phyloP scores from a whole-genome alignment of 306 rosid genomes.

The Quillaja saponaria region DNA sequence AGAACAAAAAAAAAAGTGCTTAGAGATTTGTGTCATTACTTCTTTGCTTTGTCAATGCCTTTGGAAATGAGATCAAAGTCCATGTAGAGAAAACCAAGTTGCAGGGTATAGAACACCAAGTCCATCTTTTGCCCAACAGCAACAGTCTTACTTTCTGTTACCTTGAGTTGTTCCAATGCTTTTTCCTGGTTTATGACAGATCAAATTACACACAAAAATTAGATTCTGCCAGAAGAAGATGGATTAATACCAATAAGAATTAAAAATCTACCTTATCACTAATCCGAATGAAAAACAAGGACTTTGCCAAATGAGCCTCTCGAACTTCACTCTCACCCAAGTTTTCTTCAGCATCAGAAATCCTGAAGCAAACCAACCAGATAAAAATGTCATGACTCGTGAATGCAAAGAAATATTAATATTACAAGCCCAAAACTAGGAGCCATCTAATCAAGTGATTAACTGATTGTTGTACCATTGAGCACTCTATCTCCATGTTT shows the following conservation, averaged over 20 bases:
- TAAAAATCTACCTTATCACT: conserved; percentile 75
- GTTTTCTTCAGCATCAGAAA: conserved; percentile 97
- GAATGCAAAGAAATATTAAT: background rate
- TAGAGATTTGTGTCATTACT: conserved; percentile 32
- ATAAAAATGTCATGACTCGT: conserved; percentile 13
- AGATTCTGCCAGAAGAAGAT: conserved; percentile 16
- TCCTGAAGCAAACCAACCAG: conserved; percentile 52
- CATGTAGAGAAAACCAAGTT: conserved; percentile 93
- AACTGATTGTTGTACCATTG: background rate
- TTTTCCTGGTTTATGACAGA: conserved; percentile 56
- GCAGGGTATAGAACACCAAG: conserved; percentile 81
- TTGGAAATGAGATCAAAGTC: conserved; percentile 94
- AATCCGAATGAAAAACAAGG: conserved; percentile 80
- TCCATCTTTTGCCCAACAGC: conserved; percentile 99
- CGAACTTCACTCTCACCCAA: conserved; percentile 99
- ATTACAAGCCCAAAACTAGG: background rate
- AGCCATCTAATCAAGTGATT: conserved; percentile 16
- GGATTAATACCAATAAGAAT: conserved; percentile 14
- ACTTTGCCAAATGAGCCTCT: conserved; percentile 96
- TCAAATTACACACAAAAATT: conserved; percentile 14
- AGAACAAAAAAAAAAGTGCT: background rate
- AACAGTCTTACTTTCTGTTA: conserved; percentile 92
- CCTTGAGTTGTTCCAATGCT: conserved; percentile 88
- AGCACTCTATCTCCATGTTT: background rate
- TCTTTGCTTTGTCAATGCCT: conserved; percentile 94